These are phyloP conservation scores for Rhizopogon rudus DNA, from an alignment of 768 basidiomycete species.

Conservation along the genomic window DNA sequence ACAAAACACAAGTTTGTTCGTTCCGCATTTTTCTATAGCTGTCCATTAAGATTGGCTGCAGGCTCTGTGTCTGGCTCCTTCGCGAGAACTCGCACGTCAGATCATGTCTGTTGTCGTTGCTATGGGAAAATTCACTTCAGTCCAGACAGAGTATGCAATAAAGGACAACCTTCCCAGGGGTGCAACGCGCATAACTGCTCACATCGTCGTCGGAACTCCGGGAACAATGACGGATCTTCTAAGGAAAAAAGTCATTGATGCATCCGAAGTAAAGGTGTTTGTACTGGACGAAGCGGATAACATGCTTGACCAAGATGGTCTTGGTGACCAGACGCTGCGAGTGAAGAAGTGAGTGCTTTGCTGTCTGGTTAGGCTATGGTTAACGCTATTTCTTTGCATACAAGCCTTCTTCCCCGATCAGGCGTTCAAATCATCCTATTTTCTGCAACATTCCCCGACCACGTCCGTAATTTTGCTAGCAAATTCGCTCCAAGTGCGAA, in stretches of 20 bases:
- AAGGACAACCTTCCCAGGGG: slow-evolving; percentile 74
- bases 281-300: slow-evolving; percentile 99
- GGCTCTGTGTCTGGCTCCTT: slow-evolving; percentile 97
- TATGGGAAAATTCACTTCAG: slow-evolving; percentile 93
- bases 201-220: slow-evolving; percentile 93
- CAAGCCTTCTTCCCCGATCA: slow-evolving; percentile 54
- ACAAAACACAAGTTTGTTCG: slow-evolving; percentile 72
- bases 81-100: slow-evolving; percentile 94
- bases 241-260: slow-evolving; percentile 71
- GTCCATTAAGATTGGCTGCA: slow-evolving; percentile 26
- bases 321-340: slow-evolving; percentile 89
- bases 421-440: slow-evolving; percentile 88
- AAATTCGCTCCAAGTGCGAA: slow-evolving; percentile 94
- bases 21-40: not conserved
- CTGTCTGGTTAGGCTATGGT: not conserved
- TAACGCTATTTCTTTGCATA: slow-evolving; percentile 6
- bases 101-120: slow-evolving; percentile 92
- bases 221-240: slow-evolving; percentile 93
- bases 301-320: slow-evolving; percentile 92
- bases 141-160: slow-evolving; percentile 95
- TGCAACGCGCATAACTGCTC: slow-evolving; percentile 70
- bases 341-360: slow-evolving; percentile 78
- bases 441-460: slow-evolving; percentile 96
- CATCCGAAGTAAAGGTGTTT: slow-evolving; percentile 80
- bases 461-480: slow-evolving; percentile 85